These are phyloP conservation scores for Penicillium hordei DNA, from an alignment of 2,329 filamentous ascomycete genomes.

Conservation along the genomic window DNA sequence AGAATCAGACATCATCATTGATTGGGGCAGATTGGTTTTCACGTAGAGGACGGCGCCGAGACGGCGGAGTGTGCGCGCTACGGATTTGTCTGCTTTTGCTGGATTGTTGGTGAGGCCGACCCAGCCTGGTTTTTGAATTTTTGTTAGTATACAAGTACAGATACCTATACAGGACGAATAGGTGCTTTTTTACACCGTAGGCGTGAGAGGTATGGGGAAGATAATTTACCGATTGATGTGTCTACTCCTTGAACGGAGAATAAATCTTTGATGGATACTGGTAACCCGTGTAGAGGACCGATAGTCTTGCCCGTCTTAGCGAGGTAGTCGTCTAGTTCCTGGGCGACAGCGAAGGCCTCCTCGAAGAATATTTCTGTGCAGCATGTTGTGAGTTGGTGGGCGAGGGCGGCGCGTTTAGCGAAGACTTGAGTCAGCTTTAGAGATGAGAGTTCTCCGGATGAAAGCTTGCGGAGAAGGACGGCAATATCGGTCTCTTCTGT, in stretches of 20 bases:
- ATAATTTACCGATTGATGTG: constrained; percentile 23
- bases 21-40: constrained; percentile 27
- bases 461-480: constrained; percentile 22
- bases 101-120: constrained; percentile 26
- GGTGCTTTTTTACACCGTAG: too few species aligned
- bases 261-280: constrained; percentile 50
- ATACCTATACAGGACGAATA: too few species aligned
- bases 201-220: too few species aligned
- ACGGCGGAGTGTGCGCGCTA: constrained; percentile 23
- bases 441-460: constrained; percentile 23
- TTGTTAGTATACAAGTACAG: too few species aligned
- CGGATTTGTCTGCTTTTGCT: constrained; percentile 21
- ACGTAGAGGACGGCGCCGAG: constrained; percentile 27
- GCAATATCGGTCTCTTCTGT: constrained; percentile 28
- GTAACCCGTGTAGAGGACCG: constrained; percentile 61
- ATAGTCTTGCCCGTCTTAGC: constrained; percentile 41
- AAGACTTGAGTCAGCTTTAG: constrained; percentile 39
- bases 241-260: constrained; percentile 26
- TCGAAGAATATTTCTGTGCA: constrained; percentile 55
- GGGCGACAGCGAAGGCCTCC: constrained; percentile 48
- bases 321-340: constrained; percentile 47
- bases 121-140: constrained; percentile 19
- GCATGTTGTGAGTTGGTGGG: constrained; percentile 41
- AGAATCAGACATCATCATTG: constrained; percentile 31
- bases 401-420: constrained; percentile 33